Percentiles rank a stretch among this genome's conserved stretches.
Conservation (phyloP, 2,329 filamentous ascomycete genomes). For the Pseudocercospora crystallina region DNA sequence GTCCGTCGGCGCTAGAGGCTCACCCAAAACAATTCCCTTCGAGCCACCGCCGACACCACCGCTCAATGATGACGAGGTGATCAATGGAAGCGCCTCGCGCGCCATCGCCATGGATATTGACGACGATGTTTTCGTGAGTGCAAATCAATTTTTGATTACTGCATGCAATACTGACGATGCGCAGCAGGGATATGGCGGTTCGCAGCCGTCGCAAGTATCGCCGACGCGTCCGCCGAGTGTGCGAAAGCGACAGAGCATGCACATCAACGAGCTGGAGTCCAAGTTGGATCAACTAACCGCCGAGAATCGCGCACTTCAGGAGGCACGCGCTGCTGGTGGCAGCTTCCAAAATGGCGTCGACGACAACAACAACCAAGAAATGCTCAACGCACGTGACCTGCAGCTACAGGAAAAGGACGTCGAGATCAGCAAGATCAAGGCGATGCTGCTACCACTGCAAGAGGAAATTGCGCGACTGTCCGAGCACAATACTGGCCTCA, state of each 20-base stretch:
- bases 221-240: slow-evolving; percentile 93
- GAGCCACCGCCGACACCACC: slow-evolving; percentile 50
- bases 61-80: slow-evolving; percentile 69
- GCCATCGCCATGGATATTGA: slow-evolving; percentile 64
- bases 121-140: slow-evolving; percentile 90
- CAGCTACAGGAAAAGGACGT: slow-evolving; percentile 78
- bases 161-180: slow-evolving; percentile 11
- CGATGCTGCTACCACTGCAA: slow-evolving; percentile 75
- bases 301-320: slow-evolving; percentile 78
- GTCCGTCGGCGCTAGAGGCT: slow-evolving; percentile 37
- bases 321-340: slow-evolving; percentile 49
- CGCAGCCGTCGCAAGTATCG: slow-evolving; percentile 81
- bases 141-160: slow-evolving; percentile 49
- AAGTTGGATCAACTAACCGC: slow-evolving; percentile 79
- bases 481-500: slow-evolving; percentile 78
- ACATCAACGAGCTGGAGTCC: slow-evolving; percentile 83
- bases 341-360: slow-evolving; percentile 40
- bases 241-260: slow-evolving; percentile 96
- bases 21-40: slow-evolving; percentile 40
- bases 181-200: slow-evolving; percentile 92
- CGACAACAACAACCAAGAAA: slow-evolving; percentile 49
- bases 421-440: slow-evolving; percentile 74
- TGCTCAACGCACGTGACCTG: slow-evolving; percentile 64
- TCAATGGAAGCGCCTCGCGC: slow-evolving; percentile 83
- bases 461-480: slow-evolving; percentile 77